These are phyloP conservation scores for Uronychia setigera DNA, from an alignment of 73 alveolate species.

Conservation along the genomic window DNA sequence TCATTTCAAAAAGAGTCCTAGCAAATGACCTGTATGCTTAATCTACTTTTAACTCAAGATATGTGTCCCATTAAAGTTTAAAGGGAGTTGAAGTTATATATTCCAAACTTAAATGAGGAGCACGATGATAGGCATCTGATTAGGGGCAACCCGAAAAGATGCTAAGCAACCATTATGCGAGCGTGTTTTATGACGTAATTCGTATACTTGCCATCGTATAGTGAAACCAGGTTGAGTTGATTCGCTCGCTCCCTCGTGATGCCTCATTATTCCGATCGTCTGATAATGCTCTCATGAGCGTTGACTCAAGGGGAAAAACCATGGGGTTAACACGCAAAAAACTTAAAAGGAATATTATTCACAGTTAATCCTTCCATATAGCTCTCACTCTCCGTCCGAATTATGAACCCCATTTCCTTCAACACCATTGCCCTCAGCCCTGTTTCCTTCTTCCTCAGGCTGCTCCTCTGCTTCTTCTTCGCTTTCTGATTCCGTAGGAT, in stretches of 20 bases:
- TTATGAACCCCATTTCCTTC: background rate
- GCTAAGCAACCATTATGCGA: background rate
- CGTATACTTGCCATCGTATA: background rate
- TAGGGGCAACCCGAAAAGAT: background rate
- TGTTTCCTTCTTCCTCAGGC: background rate
- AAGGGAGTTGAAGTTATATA: background rate
- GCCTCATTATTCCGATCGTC: conserved; percentile 2
- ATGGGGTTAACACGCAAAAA: background rate
- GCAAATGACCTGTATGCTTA: too few species aligned
- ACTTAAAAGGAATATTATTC: background rate
- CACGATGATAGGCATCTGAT: background rate
- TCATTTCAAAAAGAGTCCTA: background rate
- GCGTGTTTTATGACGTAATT: background rate
- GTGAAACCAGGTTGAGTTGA: background rate
- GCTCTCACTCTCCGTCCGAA: background rate
- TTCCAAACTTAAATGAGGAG: background rate
- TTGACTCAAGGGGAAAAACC: conserved; percentile 1
- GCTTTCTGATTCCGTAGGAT: background rate
- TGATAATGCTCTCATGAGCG: background rate
- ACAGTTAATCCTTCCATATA: background rate
- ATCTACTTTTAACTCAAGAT: too few species aligned
- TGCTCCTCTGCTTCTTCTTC: background rate
- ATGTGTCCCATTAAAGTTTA: background rate
- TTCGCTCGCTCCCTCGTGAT: background rate
- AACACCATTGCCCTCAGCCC: too few species aligned